A percentile compares a stretch with the other conserved stretches of the same genome.
phyloP scores from a whole-genome alignment of 345 rosid species.

The Melaleuca alternifolia region DNA sequence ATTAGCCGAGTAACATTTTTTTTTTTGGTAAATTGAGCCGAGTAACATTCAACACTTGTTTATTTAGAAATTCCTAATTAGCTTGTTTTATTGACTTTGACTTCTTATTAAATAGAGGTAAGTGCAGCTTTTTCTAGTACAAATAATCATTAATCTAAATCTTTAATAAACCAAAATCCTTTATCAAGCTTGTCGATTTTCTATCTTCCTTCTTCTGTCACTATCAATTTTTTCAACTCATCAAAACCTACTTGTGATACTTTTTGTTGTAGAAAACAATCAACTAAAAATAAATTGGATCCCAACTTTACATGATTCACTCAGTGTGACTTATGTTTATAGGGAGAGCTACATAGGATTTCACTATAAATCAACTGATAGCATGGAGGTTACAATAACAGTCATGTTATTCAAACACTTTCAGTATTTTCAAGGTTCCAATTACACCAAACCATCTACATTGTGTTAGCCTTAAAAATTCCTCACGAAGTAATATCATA shows the following conservation, averaged over 20 bases:
- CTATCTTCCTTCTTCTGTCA: fast-evolving
- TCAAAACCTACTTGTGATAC: background rate
- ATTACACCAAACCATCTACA: background rate
- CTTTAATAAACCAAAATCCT: background rate
- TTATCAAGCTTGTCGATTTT: background rate
- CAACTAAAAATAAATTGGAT: background rate
- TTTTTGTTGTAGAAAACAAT: background rate
- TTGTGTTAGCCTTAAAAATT: background rate
- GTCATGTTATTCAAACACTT: background rate
- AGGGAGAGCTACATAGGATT: background rate
- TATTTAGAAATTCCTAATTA: background rate
- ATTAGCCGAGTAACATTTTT: too few relatives aligned
- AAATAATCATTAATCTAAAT: background rate
- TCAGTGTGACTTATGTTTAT: background rate
- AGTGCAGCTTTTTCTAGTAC: background rate
- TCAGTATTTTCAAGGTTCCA: fast-evolving
- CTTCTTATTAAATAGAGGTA: background rate
- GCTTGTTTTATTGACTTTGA: fast-evolving
- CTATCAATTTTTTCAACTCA: background rate
- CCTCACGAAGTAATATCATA: background rate
- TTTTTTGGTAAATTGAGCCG: too few relatives aligned
- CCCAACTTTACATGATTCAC: background rate
- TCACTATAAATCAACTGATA: background rate
- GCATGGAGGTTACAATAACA: background rate
- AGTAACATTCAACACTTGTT: background rate